phyloP scores from a whole-genome alignment of 208 protist species.

The Trichomonas gallinae region DNA sequence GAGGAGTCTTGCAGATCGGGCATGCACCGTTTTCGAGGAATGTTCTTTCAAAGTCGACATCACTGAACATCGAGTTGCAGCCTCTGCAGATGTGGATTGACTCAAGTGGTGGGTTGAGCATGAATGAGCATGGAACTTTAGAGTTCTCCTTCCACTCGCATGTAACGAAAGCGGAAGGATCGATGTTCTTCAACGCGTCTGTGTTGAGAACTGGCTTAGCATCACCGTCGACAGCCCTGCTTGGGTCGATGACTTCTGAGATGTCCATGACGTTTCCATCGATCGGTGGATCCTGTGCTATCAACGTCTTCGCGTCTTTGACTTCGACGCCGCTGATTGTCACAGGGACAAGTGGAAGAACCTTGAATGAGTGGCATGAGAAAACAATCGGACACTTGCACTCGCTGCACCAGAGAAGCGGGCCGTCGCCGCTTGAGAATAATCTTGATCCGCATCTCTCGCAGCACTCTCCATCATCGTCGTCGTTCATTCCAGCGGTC shows the following conservation, averaged over 20 bases:
- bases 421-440: background rate
- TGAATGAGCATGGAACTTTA: background rate
- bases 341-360: background rate
- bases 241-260: background rate
- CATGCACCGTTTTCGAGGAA: conserved; percentile 2
- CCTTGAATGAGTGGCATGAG: background rate
- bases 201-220: background rate
- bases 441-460: background rate
- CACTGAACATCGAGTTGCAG: background rate
- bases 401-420: background rate
- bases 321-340: background rate
- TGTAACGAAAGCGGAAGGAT: background rate
- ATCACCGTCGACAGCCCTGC: background rate
- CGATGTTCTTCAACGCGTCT: background rate
- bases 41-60: background rate
- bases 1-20: background rate
- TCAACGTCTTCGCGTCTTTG: background rate
- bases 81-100: background rate
- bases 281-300: background rate
- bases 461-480: conserved; percentile 3
- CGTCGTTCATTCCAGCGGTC: background rate
- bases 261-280: background rate
- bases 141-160: background rate
- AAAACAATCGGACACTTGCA: conserved; percentile 16
- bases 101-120: background rate